These are phyloP conservation scores for Albizia julibrissin DNA, from an alignment of 306 rosid genomes.

Conservation along the genomic window DNA sequence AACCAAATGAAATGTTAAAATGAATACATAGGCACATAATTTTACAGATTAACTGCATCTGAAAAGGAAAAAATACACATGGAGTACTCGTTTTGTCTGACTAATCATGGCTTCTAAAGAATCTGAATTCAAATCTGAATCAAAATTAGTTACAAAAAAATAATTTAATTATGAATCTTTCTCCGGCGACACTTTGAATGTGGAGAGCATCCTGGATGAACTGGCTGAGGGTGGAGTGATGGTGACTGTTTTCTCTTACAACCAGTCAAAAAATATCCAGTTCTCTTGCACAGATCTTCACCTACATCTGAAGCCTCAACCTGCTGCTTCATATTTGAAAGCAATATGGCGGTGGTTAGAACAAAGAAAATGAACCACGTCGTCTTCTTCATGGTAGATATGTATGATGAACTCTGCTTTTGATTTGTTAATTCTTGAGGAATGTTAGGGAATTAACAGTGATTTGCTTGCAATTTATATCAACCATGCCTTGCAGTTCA, in stretches of 20 bases:
- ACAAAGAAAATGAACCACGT: background rate
- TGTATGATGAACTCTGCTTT: background rate
- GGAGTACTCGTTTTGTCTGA: background rate
- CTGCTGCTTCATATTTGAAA: background rate
- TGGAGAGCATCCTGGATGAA: background rate
- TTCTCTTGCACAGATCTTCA: conserved; percentile 1
- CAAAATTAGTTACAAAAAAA: background rate
- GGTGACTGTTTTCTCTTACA: background rate
- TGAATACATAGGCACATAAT: background rate
- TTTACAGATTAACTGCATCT: background rate
- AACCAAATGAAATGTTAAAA: background rate
- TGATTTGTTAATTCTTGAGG: background rate
- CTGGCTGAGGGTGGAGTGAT: background rate
- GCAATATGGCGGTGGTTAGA: background rate
- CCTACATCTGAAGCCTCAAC: background rate
- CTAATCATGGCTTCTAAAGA: background rate
- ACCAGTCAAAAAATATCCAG: background rate
- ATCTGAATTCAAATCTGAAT: background rate
- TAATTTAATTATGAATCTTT: background rate
- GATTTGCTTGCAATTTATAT: background rate
- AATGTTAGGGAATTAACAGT: background rate
- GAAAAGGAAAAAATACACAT: background rate
- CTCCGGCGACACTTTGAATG: background rate
- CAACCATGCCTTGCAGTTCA: background rate
- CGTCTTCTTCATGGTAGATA: background rate